phyloP scores from a whole-genome alignment of 306 rosid species.

The Psophocarpus tetragonolobus region DNA sequence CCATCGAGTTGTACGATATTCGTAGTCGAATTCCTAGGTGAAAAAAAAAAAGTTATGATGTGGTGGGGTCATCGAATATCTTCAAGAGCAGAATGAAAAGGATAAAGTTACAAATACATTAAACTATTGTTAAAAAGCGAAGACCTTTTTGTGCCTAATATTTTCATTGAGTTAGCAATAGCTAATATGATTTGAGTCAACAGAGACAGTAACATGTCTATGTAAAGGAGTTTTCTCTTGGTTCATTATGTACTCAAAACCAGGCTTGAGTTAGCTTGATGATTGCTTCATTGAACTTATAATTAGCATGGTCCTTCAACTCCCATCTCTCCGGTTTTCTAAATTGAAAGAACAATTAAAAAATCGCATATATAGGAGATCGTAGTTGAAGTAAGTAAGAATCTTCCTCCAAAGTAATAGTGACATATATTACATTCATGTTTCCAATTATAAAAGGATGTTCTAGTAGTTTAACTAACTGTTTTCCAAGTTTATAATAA shows the following conservation, averaged over 20 bases:
- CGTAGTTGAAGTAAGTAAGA: not conserved
- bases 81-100: constrained; percentile 15
- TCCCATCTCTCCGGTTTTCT: not conserved
- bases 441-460: not conserved
- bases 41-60: constrained; percentile 32
- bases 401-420: not conserved
- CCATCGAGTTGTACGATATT: constrained; percentile 33
- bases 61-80: constrained; percentile 42
- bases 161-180: not conserved
- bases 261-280: constrained; percentile 20
- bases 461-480: too few relatives aligned
- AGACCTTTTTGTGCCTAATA: constrained; percentile 9
- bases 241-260: not conserved
- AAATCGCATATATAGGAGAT: too few relatives aligned
- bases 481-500: too few relatives aligned
- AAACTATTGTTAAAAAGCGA: constrained; percentile 14
- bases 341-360: too few relatives aligned
- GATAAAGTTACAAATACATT: not conserved
- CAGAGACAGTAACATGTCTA: constrained; percentile 12
- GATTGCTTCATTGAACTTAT: not conserved
- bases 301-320: not conserved
- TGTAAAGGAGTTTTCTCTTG: not conserved
- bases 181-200: not conserved
- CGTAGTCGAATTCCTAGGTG: constrained; percentile 35
- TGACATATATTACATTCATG: not conserved